phyloP scores from a whole-genome alignment of 805 yeast genomes.

The Candida oleophila region DNA sequence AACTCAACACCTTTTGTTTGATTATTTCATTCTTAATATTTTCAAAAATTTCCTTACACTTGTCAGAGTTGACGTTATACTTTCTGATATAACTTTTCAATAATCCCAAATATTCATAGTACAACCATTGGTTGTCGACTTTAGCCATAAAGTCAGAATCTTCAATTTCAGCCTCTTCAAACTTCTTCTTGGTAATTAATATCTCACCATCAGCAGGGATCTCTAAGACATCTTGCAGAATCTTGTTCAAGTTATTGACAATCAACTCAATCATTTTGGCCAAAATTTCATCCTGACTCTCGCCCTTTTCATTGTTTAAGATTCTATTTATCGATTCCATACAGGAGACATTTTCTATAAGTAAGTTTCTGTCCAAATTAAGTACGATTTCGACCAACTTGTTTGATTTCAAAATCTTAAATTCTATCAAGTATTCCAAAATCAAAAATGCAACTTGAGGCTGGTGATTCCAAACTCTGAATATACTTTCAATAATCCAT shows the following conservation, averaged over 20 bases:
- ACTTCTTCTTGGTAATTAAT: slow-evolving; percentile 22
- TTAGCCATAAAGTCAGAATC: slow-evolving; percentile 21
- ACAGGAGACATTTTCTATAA: slow-evolving; percentile 41
- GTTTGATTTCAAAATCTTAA: slow-evolving; percentile 30
- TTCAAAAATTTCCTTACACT: slow-evolving; percentile 16
- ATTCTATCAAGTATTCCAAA: slow-evolving; percentile 42
- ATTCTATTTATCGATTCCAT: slow-evolving; percentile 42
- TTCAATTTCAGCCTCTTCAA: slow-evolving; percentile 23
- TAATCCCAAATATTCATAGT: slow-evolving; percentile 41
- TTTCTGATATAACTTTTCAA: slow-evolving; percentile 38
- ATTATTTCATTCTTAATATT: slow-evolving; percentile 20
- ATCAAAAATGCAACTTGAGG: slow-evolving; percentile 45
- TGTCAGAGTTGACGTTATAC: slow-evolving; percentile 14
- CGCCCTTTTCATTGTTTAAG: slow-evolving; percentile 12
- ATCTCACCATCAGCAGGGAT: slow-evolving; percentile 17
- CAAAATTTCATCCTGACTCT: neutral
- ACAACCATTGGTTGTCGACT: slow-evolving; percentile 41
- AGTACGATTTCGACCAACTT: slow-evolving; percentile 27
- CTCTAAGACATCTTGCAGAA: slow-evolving; percentile 14
- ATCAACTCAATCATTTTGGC: slow-evolving; percentile 21
- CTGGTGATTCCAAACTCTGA: slow-evolving; percentile 44
- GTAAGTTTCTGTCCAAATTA: slow-evolving; percentile 27
- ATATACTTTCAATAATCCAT: slow-evolving; percentile 38
- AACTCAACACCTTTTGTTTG: slow-evolving; percentile 18
- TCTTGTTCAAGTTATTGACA: slow-evolving; percentile 29